These are phyloP conservation scores for Centaurea solstitialis DNA, from an alignment of 129 eudicot species.

Conservation along the genomic window DNA sequence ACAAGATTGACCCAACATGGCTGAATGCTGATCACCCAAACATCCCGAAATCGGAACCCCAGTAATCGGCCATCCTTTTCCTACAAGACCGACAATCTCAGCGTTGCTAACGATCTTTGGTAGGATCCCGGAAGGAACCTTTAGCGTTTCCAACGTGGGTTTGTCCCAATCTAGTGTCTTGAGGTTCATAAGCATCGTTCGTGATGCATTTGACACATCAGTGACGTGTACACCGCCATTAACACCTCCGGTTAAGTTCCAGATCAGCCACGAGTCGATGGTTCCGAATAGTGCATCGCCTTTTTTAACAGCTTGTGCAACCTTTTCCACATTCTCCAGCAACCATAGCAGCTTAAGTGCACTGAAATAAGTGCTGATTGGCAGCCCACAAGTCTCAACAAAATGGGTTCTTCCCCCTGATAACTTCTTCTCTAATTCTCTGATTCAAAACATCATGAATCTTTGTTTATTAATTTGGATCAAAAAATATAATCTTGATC, in stretches of 20 bases:
- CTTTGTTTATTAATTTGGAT: too few relatives aligned
- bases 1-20: conserved; percentile 83
- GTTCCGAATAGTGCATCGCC: conserved; percentile 86
- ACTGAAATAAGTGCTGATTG: conserved; percentile 86
- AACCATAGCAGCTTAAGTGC: conserved; percentile 74
- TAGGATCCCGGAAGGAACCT: conserved; percentile 48
- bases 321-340: conserved; percentile 60
- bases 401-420: conserved; percentile 76
- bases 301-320: conserved; percentile 47
- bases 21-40: conserved; percentile 91
- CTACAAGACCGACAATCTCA: conserved; percentile 58
- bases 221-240: conserved; percentile 67
- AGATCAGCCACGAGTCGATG: conserved; percentile 75
- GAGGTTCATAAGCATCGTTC: conserved; percentile 86
- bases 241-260: conserved; percentile 82
- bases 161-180: conserved; percentile 73
- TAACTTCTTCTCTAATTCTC: conserved; percentile 73
- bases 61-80: conserved; percentile 71
- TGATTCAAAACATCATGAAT: conserved; percentile 24
- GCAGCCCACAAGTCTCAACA: conserved; percentile 72
- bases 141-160: conserved; percentile 41
- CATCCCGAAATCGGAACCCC: conserved; percentile 86
- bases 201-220: conserved; percentile 81
- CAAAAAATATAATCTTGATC: too few relatives aligned
- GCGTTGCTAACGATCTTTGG: conserved; percentile 78